These are phyloP conservation scores for Fragaria nilgerrensis DNA, from an alignment of 306 rosid species.

Conservation along the genomic window DNA sequence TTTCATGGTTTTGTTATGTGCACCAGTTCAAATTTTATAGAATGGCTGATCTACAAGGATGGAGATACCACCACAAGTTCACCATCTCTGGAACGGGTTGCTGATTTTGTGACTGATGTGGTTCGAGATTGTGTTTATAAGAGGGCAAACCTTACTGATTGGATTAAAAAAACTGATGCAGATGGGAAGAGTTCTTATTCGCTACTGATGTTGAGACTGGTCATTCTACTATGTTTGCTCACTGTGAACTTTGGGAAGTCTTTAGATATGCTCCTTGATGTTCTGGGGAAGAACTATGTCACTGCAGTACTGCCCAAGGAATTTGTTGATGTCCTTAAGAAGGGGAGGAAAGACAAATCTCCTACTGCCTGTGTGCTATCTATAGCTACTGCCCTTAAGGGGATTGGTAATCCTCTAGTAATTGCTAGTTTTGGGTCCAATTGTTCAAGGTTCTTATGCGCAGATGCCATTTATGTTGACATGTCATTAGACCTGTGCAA, in stretches of 20 bases:
- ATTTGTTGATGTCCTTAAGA: no score
- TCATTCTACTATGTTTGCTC: slow-evolving; percentile 43
- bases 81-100: slow-evolving; percentile 4
- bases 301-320: not conserved
- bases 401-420: no score
- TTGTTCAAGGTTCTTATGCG: no score
- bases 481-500: slow-evolving; percentile 1
- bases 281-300: slow-evolving; percentile 26
- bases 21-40: slow-evolving; percentile 50
- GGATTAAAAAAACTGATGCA: slow-evolving; percentile 36
- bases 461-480: no score
- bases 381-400: no score
- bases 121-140: not conserved
- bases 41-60: slow-evolving; percentile 51
- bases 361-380: no score
- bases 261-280: slow-evolving; percentile 13
- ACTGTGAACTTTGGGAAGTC: slow-evolving; percentile 31
- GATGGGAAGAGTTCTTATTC: slow-evolving; percentile 27
- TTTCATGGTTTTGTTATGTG: slow-evolving; percentile 38
- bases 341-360: no score
- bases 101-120: no score
- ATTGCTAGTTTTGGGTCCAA: no score
- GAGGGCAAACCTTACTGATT: slow-evolving; percentile 10
- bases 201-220: slow-evolving; percentile 41
- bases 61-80: slow-evolving; percentile 8